A percentile compares a stretch with the other conserved stretches of the same genome.
Evolutionary conservation across 371 early-diverging fungal species (phyloP).

Genomic region (Mortierella sp.): DNA sequence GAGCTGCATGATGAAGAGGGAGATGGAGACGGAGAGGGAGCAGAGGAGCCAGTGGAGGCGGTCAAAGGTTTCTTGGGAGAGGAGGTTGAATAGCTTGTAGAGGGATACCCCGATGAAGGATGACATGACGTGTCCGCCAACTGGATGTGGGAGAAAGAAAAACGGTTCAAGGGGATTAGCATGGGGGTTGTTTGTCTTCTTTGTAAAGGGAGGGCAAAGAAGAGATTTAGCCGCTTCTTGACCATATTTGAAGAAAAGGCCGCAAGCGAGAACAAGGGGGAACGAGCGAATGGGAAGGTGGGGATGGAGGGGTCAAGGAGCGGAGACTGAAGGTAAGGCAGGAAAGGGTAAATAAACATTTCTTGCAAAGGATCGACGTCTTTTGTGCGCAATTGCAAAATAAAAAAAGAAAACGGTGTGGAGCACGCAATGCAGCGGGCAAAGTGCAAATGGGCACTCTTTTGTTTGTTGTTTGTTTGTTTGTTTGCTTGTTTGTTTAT

Average conservation of each 20-base stretch:
- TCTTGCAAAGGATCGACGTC: background rate
- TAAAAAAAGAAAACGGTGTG: background rate
- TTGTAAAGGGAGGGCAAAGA: background rate
- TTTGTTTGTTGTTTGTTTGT: background rate
- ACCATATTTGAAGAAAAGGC: background rate
- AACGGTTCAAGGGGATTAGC: background rate
- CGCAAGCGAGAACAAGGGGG: background rate
- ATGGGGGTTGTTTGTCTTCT: background rate
- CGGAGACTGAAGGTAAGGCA: no score
- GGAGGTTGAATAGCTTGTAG: constrained; percentile 66
- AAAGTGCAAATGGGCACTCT: background rate
- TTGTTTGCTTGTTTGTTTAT: background rate
- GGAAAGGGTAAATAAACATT: background rate
- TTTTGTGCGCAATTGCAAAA: background rate
- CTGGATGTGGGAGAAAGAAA: constrained; percentile 12
- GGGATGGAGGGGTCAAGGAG: background rate
- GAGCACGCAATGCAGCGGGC: background rate
- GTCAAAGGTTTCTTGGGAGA: constrained; percentile 52
- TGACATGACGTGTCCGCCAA: constrained; percentile 75
- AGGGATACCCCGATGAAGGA: constrained; percentile 76
- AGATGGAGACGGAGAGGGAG: constrained; percentile 76
- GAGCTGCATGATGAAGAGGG: constrained; percentile 75
- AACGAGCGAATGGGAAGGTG: background rate
- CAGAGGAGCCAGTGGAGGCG: constrained; percentile 76
- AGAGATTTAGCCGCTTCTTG: background rate